Conservation (phyloP, 352 stramenopile species). For the Globisporangium nunn region DNA sequence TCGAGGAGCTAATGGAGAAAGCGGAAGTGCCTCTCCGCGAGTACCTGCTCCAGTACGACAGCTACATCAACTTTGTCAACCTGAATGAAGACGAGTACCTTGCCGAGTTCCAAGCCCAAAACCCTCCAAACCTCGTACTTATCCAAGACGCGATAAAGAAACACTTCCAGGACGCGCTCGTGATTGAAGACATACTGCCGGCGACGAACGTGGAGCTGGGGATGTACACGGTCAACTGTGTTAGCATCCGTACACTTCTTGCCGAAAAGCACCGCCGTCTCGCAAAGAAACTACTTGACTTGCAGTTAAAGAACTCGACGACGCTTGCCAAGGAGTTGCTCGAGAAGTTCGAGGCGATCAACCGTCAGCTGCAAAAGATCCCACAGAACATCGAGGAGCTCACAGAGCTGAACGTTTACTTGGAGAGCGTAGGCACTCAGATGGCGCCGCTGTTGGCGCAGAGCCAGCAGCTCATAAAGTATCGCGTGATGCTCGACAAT, state of each 20-base stretch:
- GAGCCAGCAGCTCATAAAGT: constrained; percentile 77
- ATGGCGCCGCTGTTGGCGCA: constrained; percentile 59
- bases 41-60: constrained; percentile 82
- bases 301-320: constrained; percentile 73
- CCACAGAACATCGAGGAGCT: constrained; percentile 91
- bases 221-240: constrained; percentile 80
- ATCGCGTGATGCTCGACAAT: constrained; percentile 64
- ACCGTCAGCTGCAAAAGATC: constrained; percentile 77
- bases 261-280: constrained; percentile 76
- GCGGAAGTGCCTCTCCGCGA: constrained; percentile 43
- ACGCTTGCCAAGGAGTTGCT: constrained; percentile 64
- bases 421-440: constrained; percentile 62
- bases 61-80: constrained; percentile 86
- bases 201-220: constrained; percentile 63
- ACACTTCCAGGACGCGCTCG: constrained; percentile 52
- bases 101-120: constrained; percentile 60
- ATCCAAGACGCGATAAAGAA: constrained; percentile 78
- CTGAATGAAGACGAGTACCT: constrained; percentile 87
- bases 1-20: constrained; percentile 53
- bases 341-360: constrained; percentile 80
- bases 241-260: constrained; percentile 53
- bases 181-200: constrained; percentile 52
- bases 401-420: constrained; percentile 81
- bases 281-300: constrained; percentile 63
- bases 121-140: constrained; percentile 56